Evolutionary conservation across 352 stramenopile genomes (phyloP).

Genomic region (Globisporangium spiculum): DNA sequence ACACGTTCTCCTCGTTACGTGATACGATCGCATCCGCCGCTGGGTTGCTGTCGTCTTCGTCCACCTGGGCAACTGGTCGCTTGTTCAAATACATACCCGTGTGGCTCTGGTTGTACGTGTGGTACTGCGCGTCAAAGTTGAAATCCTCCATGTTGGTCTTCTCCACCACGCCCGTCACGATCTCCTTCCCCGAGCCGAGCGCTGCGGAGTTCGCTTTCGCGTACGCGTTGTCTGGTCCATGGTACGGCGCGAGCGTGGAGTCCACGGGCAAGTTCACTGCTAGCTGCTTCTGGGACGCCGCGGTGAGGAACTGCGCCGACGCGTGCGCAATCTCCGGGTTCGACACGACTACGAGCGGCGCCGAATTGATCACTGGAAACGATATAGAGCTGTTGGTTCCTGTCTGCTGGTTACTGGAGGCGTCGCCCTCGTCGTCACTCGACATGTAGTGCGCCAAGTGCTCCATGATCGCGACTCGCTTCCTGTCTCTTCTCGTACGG

Average conservation of each 20-base stretch:
- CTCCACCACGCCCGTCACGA: slow-evolving; percentile 78
- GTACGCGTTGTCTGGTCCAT: slow-evolving; percentile 37
- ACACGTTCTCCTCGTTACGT: slow-evolving; percentile 29
- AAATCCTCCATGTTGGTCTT: slow-evolving; percentile 65
- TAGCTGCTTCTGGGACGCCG: slow-evolving; percentile 39
- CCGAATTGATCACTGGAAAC: slow-evolving; percentile 55
- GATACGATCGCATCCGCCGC: slow-evolving; percentile 25
- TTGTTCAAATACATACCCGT: slow-evolving; percentile 26
- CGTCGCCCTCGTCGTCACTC: slow-evolving; percentile 40
- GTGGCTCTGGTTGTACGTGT: slow-evolving; percentile 65
- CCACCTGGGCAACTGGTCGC: neutral
- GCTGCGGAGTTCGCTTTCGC: slow-evolving; percentile 31
- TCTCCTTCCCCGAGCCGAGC: slow-evolving; percentile 59
- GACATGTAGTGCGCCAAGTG: slow-evolving; percentile 45
- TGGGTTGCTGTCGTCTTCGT: neutral
- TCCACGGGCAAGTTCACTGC: slow-evolving; percentile 65
- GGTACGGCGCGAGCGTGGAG: slow-evolving; percentile 50
- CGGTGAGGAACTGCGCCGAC: slow-evolving; percentile 35
- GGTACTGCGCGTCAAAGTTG: slow-evolving; percentile 81
- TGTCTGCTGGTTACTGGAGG: neutral
- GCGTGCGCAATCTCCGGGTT: slow-evolving; percentile 26
- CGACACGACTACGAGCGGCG: slow-evolving; percentile 34
- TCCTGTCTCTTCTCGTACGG: neutral
- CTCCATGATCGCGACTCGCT: slow-evolving; percentile 33
- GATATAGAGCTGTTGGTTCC: neutral